phyloP scores from a whole-genome alignment of 2,329 filamentous ascomycete genomes.

The Fusarium pseudoanthophilum region DNA sequence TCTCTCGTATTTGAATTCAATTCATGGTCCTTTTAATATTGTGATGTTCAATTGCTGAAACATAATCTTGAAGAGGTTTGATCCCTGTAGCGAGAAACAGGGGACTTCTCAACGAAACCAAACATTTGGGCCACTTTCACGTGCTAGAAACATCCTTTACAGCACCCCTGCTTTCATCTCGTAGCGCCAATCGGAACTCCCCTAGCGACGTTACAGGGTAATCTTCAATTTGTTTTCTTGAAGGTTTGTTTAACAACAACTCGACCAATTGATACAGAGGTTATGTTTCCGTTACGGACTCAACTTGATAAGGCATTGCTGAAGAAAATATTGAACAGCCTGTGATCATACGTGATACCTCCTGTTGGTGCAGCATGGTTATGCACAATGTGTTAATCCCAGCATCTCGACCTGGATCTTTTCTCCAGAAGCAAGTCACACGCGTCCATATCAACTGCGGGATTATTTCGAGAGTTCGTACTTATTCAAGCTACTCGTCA shows the following conservation, averaged over 20 bases:
- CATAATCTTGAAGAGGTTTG: neutral
- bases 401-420: neutral
- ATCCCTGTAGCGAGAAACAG: neutral
- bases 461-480: slow-evolving; percentile 27
- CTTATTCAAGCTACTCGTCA: slow-evolving; percentile 15
- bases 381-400: slow-evolving; percentile 24
- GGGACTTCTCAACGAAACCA: slow-evolving; percentile 35
- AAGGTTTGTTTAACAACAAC: neutral
- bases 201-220: slow-evolving; percentile 19
- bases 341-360: rapidly evolving
- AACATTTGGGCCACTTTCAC: slow-evolving; percentile 42
- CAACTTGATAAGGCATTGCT: neutral
- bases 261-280: no score
- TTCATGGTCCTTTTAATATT: neutral
- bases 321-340: neutral
- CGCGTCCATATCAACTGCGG: slow-evolving; percentile 35
- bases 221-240: neutral
- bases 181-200: slow-evolving; percentile 26
- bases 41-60: neutral
- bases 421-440: neutral
- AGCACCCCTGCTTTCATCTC: neutral
- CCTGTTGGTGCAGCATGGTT: neutral
- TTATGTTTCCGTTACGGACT: neutral
- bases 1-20: neutral
- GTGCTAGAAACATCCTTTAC: slow-evolving; percentile 26